Evolutionary conservation across 2,329 filamentous ascomycete genomes (phyloP).

Genomic region (Aspergillus sp.): DNA sequence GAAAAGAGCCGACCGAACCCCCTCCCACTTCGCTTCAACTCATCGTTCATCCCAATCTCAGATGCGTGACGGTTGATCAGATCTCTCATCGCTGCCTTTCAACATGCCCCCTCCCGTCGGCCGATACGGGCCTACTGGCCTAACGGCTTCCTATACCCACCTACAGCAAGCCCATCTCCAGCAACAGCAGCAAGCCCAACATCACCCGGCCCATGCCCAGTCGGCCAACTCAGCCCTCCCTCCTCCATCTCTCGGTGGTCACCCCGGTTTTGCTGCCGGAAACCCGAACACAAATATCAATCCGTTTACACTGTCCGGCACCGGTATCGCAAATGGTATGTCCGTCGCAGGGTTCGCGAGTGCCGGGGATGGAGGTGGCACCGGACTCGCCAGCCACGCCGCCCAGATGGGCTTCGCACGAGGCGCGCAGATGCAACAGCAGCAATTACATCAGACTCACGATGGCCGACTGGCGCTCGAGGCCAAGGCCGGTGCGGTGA

Average conservation of each 20-base stretch:
- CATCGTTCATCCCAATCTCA: conserved; percentile 14
- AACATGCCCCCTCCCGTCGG: conserved; percentile 61
- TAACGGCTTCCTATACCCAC: conserved; percentile 62
- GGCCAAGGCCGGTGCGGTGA: conserved; percentile 60
- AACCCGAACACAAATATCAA: conserved; percentile 68
- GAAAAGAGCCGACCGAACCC: conserved; percentile 21
- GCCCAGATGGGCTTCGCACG: conserved; percentile 85
- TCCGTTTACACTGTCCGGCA: conserved; percentile 60
- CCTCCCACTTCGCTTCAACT: conserved; percentile 14
- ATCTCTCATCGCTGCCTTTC: conserved; percentile 13
- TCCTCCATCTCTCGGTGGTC: conserved; percentile 62
- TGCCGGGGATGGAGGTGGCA: conserved; percentile 60
- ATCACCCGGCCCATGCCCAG: conserved; percentile 47
- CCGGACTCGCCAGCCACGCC: conserved; percentile 81
- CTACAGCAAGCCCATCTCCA: conserved; percentile 53
- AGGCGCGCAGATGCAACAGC: conserved; percentile 65
- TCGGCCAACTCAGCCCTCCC: conserved; percentile 52
- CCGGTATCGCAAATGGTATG: conserved; percentile 55
- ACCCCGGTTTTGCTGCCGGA: conserved; percentile 66
- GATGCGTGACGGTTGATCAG: conserved; percentile 19
- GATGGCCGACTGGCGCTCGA: conserved; percentile 57
- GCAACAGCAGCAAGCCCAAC: conserved; percentile 46
- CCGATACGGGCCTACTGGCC: conserved; percentile 59
- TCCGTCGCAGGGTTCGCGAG: conserved; percentile 59
- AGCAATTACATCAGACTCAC: conserved; percentile 52